Evolutionary conservation across 2,329 filamentous ascomycete species (phyloP).

Genomic region (Coleophoma cylindrospora): DNA sequence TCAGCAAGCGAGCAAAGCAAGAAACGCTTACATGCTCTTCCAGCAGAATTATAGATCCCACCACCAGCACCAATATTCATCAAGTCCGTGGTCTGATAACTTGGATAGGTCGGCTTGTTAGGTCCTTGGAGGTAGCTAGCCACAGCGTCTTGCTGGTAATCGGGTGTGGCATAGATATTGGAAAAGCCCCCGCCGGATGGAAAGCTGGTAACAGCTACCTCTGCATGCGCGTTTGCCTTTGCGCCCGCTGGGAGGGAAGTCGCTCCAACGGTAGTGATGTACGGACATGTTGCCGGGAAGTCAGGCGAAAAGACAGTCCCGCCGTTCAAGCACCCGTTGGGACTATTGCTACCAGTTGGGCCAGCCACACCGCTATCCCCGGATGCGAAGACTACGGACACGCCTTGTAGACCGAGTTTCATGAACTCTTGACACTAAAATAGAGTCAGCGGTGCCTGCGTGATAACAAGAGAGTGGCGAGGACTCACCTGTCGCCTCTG

Average conservation of each 20-base stretch:
- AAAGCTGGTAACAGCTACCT: conserved; percentile 29
- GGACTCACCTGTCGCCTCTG: conserved; percentile 37
- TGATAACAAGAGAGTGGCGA: too few species aligned
- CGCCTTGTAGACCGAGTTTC: conserved; percentile 58
- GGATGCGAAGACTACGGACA: conserved; percentile 55
- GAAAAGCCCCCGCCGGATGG: conserved; percentile 42
- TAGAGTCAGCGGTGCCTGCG: too few species aligned
- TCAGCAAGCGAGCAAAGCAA: too few species aligned
- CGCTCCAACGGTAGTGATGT: conserved; percentile 62
- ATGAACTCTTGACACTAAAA: conserved; percentile 51
- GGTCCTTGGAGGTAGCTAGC: conserved; percentile 16
- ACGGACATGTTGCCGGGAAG: conserved; percentile 65
- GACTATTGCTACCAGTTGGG: conserved; percentile 4
- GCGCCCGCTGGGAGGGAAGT: conserved; percentile 37
- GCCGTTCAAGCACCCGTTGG: conserved; percentile 12
- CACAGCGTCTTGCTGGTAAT: conserved; percentile 15
- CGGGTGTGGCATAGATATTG: conserved; percentile 26
- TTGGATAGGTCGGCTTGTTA: conserved; percentile 16
- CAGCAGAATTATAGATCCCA: conserved; percentile 18
- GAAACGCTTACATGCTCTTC: conserved; percentile 10
- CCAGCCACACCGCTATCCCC: conserved; percentile 44
- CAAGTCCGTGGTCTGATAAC: conserved; percentile 8
- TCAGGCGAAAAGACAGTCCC: conserved; percentile 32
- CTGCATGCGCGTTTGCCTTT: conserved; percentile 32
- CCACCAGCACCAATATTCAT: conserved; percentile 9